Evolutionary conservation across 345 rosid genomes (phyloP).

Genomic region (Hibiscus trionum): DNA sequence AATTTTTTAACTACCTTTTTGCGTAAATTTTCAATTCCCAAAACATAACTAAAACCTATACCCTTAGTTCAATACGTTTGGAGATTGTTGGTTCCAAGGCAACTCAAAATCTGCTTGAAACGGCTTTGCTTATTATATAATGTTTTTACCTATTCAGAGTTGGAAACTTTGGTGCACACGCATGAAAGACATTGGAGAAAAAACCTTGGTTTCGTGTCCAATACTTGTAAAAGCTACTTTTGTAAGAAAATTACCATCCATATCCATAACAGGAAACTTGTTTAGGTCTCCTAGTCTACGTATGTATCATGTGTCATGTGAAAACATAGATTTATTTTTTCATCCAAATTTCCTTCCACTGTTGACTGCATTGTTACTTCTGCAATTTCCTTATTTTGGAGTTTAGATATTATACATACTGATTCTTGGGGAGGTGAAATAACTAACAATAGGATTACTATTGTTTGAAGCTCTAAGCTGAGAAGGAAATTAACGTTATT

Average conservation of each 20-base stretch:
- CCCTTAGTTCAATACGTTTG: background rate
- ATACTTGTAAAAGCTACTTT: background rate
- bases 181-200: background rate
- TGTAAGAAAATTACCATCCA: background rate
- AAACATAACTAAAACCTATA: background rate
- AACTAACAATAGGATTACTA: background rate
- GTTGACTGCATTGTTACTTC: no score
- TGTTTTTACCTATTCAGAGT: background rate
- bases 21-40: background rate
- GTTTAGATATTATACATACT: no score
- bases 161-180: background rate
- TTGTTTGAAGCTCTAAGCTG: background rate
- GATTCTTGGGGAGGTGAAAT: no score
- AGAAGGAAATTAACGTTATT: conserved; percentile 27
- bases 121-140: background rate
- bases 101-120: background rate
- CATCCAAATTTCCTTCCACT: no score
- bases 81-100: background rate
- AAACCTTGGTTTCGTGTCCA: background rate
- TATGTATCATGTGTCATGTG: background rate
- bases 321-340: background rate
- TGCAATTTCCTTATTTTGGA: no score
- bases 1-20: background rate
- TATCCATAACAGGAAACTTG: background rate
- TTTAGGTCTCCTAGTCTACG: background rate